Percentiles rank a stretch among this genome's conserved stretches.
phyloP scores from a whole-genome alignment of 2,329 filamentous ascomycete genomes.

The Neoscytalidium dimidiatum region DNA sequence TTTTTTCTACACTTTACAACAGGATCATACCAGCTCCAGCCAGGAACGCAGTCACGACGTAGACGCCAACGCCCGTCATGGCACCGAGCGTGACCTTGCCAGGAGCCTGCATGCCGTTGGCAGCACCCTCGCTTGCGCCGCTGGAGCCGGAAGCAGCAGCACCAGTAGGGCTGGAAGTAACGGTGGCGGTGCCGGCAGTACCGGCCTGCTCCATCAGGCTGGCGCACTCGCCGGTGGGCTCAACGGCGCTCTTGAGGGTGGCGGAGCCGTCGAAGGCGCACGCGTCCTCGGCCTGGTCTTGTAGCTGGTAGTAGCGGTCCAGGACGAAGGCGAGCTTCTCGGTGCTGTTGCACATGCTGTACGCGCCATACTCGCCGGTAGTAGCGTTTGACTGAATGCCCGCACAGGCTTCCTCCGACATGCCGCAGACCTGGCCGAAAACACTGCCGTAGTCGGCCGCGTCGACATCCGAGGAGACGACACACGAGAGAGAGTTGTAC shows the following conservation, averaged over 20 bases:
- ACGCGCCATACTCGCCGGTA: slow-evolving; percentile 71
- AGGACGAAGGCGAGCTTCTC: slow-evolving; percentile 75
- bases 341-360: slow-evolving; percentile 72
- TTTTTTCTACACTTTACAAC: slow-evolving; percentile 42
- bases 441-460: slow-evolving; percentile 63
- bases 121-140: slow-evolving; percentile 26
- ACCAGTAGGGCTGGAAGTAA: slow-evolving; percentile 50
- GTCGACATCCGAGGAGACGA: slow-evolving; percentile 59
- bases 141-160: slow-evolving; percentile 23
- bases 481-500: slow-evolving; percentile 71
- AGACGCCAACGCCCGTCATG: slow-evolving; percentile 49
- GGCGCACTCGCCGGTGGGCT: slow-evolving; percentile 56
- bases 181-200: slow-evolving; percentile 58
- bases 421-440: slow-evolving; percentile 74
- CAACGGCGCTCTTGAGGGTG: slow-evolving; percentile 51
- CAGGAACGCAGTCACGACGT: slow-evolving; percentile 51
- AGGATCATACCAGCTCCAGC: slow-evolving; percentile 58
- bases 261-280: slow-evolving; percentile 74
- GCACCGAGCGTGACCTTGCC: slow-evolving; percentile 45
- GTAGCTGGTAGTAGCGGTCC: slow-evolving; percentile 68
- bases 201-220: slow-evolving; percentile 64
- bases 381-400: slow-evolving; percentile 70
- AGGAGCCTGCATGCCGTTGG: slow-evolving; percentile 38
- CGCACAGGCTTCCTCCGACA: slow-evolving; percentile 57
- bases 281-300: slow-evolving; percentile 57